Base-by-base conservation (phyloP, 2,329 filamentous ascomycete genomes). In the Thielaviopsis euricoi region DNA sequence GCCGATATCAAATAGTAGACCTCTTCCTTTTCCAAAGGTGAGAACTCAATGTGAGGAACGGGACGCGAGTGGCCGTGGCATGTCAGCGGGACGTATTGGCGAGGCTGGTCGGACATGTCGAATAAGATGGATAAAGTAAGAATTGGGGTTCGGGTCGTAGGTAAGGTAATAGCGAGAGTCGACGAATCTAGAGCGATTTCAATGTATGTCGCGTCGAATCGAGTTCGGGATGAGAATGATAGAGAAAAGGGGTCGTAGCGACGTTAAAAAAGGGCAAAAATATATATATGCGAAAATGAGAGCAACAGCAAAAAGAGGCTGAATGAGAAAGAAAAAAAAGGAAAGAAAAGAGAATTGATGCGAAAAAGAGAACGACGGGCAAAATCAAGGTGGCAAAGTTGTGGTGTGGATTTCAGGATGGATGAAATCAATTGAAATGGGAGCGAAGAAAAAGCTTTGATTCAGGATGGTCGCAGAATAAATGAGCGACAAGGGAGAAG, bases 51-150 rank as follows among this genome's bases (percentile, higher is more conserved):
- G 70, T 96, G 90, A 6, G 90, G 89, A 56, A 96, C 89, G 1
- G 90, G 90, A 60, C 90, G 83, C 56, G 90, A 95, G 71, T 96
- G 90, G 62, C 90, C 90, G 71, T 96, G 90, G 71, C 90, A 96
- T 63, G 90, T 96, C 69, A 96, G 74, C 58, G 90, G 90, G 57
- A 95, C 89, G 59, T 89, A 88, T 69, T 79, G 77, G 56, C 77
- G 74, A 60, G 69, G 64, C 13, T 62, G 58, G 62, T 73, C 70
- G 23, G 53, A 67, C 63, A 60, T 58, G 37, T 23, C 12, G 29
- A n/a, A n/a, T 6, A 10, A 6, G 7, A 33, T 33, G 29, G 29
- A 10, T 6, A 10, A 4, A 26, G 25, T 26, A 4, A n/a, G n/a
- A n/a, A n/a, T n/a, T n/a, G n/a, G n/a, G n/a, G n/a, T n/a, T n/a